Base-by-base conservation (phyloP, 192 early-diverging fungal genomes). In the Lunasporangiospora selenospora region DNA sequence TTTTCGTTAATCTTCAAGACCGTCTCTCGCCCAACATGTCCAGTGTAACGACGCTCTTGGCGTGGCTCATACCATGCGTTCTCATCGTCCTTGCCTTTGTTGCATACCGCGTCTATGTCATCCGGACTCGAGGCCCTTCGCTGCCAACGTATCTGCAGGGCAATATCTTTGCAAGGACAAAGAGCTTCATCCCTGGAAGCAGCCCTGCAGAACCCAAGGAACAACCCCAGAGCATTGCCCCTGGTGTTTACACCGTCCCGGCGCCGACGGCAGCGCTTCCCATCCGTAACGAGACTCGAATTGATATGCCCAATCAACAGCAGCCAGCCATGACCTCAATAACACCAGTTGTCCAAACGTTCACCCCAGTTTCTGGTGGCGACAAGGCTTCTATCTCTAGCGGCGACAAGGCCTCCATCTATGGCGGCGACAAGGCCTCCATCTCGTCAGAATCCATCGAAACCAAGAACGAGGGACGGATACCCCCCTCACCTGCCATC, bases 1-100 rank as follows among this genome's bases (percentile, higher is more conserved):
- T 9, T 1, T 5, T 21, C 10, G 16, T 13, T 21, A 18, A 45
- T 21, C 12, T 21, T 21, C 10, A 13, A 45, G 1, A 45, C 21
- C 21, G 21, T 2, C 21, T 19, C 21, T 6, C 49, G 13, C 49
- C 6, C 16, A 36, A 2, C 11, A 71, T 71, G 58, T 71, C 67
- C 6, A 39, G 48, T n/a, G 53, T 62, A 15, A 57, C 59, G 30
- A 62, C 53, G 2, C 44, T 61, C 10, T 31, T 71, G 10, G 59
- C 67, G 7, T 55, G 51, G 58, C 59, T 71, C 34, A 71, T 71
- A 71, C 67, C 67, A 2, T 46, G 32, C 27, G 31, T 71, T 19
- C 26, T 62, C 46, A 30, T 71, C 6, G 4, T 33, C 1, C 4
- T 50, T 1, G 59, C 53, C 16, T n/a, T 62, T 12, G 39, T 71